Percentiles rank a stretch among this genome's conserved stretches.
Evolutionary conservation across 495 filamentous ascomycete species (phyloP).

Genomic region (Trichoderma virens): DNA sequence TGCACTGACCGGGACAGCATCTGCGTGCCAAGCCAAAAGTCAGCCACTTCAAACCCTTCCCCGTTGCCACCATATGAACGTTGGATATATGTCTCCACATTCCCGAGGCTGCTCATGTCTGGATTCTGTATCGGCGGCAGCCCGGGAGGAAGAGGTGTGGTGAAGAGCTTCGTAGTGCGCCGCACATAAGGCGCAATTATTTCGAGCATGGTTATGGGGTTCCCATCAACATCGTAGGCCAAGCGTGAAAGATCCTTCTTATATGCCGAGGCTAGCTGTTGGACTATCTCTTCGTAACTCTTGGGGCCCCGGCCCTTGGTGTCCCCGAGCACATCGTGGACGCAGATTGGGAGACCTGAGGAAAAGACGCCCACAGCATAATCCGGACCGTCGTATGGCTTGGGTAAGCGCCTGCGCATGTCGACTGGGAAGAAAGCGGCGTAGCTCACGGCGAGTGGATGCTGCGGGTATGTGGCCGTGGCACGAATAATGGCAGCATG

Average conservation of each 20-base stretch:
- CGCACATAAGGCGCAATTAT: conserved; percentile 13
- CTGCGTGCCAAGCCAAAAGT: conserved; percentile 23
- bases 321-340: conserved; percentile 12
- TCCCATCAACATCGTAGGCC: background rate
- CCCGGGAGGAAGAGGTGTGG: conserved; percentile 5
- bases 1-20: conserved; percentile 13
- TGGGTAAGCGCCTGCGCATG: conserved; percentile 15
- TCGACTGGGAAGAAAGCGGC: conserved; percentile 18
- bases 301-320: background rate
- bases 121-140: conserved; percentile 16
- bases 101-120: conserved; percentile 20
- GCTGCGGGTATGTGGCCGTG: conserved; percentile 14
- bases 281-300: background rate
- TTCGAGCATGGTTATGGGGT: conserved; percentile 7
- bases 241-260: background rate
- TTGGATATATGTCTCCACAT: conserved; percentile 17
- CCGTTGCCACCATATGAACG: background rate
- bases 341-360: conserved; percentile 18
- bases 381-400: background rate
- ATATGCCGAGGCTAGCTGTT: background rate
- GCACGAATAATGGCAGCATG: conserved; percentile 19
- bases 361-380: conserved; percentile 14
- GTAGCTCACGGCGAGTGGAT: conserved; percentile 9
- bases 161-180: conserved; percentile 14
- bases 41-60: conserved; percentile 14